Evolutionary conservation across 2,329 filamentous ascomycete genomes (phyloP), one percentile per base, ranked within the genome.

Genomic region (Ceratocystis lukuohia): DNA sequence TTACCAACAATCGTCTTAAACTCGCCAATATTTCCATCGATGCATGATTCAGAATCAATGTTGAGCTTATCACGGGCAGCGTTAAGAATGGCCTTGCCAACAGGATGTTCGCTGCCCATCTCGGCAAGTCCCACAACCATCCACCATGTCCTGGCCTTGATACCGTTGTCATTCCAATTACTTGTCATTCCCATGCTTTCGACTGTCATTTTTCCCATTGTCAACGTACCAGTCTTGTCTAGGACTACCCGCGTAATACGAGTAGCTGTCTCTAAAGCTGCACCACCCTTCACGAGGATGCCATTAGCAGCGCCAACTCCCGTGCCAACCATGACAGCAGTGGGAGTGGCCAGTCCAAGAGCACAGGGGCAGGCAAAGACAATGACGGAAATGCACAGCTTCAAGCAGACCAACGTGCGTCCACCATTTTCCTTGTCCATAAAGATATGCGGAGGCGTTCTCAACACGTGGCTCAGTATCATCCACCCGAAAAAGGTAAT

Each of bases 271-370:
- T 99, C 93, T 2, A 99, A 80, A 37, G 92, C 91, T 50, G 90
- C 92, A 66, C 94, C 94, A 65, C 94, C 93, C 77, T 99, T 99
- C 74, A 97, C 91, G n/a, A 99, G 80, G 71, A 99, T 99, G 28
- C 94, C 94, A 71, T 96, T 88, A 75, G 96, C 89, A 1, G 94
- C 94, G 63, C 94, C 94, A 41, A 96, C 86, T 68, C 94, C 94
- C n/a, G 94, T 97, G 56, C 94, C 94, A 37, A 99, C 94, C 94
- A 99, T 97, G 74, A 99, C 92, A 1, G 94, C 94, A 0, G 94
- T 99, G 1, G 94, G 94, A 1, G 94, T 97, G 28, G 91, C 92
- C 20, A 99, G 82, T 66, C 94, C 94, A n/a, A 99, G 84, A 1
- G 94, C 94, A 73, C 94, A 99, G 20, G 94, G 94, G 73, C 94